These are phyloP conservation scores for Coniochaeta ligniaria DNA, from an alignment of 2,329 filamentous ascomycete species.

Conservation along the genomic window DNA sequence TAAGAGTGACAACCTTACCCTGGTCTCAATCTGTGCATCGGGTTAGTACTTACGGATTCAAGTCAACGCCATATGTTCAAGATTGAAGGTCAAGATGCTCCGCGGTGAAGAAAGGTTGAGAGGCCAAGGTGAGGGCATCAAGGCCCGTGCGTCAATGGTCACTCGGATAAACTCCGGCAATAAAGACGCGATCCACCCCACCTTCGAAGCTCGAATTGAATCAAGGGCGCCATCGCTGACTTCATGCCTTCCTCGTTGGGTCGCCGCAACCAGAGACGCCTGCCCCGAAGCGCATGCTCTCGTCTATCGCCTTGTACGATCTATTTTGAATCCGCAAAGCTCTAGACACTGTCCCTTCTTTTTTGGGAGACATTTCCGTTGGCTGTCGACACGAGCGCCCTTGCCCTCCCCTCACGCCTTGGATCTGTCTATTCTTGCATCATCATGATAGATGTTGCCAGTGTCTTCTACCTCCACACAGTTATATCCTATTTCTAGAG, in stretches of 20 bases:
- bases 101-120: background rate
- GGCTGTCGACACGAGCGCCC: background rate
- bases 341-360: background rate
- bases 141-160: background rate
- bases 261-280: background rate
- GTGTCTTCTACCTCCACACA: background rate
- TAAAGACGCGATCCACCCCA: background rate
- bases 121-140: background rate
- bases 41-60: no score
- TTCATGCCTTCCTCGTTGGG: background rate
- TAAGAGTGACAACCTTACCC: no score
- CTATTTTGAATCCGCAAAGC: background rate
- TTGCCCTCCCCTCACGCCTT: background rate
- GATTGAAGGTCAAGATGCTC: background rate
- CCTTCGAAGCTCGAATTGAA: background rate
- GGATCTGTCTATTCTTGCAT: background rate
- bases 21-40: no score
- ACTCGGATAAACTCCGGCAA: background rate
- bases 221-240: slow-evolving; percentile 1
- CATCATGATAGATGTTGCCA: slow-evolving; percentile 1
- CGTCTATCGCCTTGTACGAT: background rate
- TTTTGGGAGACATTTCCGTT: background rate
- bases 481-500: background rate
- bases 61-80: no score
- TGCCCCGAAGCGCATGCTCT: background rate